A percentile compares a stretch with the other conserved stretches of the same genome.
Evolutionary conservation across 1,284 basidiomycete species (phyloP).

Genomic region (Microbotryum scabiosae): DNA sequence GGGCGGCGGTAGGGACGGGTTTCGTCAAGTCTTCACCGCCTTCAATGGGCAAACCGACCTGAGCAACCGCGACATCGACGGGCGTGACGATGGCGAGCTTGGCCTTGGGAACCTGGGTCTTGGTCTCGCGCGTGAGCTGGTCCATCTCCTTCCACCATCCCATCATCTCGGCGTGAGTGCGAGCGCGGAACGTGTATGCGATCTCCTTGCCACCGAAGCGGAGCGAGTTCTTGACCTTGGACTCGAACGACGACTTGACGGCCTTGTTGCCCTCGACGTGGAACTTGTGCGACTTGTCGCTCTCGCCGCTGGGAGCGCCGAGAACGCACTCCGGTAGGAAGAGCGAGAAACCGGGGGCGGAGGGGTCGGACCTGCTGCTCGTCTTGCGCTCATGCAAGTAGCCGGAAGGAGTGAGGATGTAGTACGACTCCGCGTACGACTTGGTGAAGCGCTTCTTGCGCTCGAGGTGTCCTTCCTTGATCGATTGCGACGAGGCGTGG

Average conservation of each 20-base stretch:
- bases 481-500: slow-evolving; percentile 28
- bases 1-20: slow-evolving; percentile 1
- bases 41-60: slow-evolving; percentile 16
- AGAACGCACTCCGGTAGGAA: slow-evolving; percentile 35
- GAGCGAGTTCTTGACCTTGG: slow-evolving; percentile 32
- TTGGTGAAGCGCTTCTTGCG: slow-evolving; percentile 35
- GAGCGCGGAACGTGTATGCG: slow-evolving; percentile 34
- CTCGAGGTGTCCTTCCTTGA: slow-evolving; percentile 33
- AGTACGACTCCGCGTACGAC: slow-evolving; percentile 33
- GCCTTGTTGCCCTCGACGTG: slow-evolving; percentile 25
- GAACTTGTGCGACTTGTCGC: slow-evolving; percentile 30
- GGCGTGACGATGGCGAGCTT: neutral
- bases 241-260: slow-evolving; percentile 10
- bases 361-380: slow-evolving; percentile 13
- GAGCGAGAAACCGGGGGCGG: slow-evolving; percentile 33
- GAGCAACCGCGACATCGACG: slow-evolving; percentile 22
- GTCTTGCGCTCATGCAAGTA: slow-evolving; percentile 35
- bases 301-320: slow-evolving; percentile 24
- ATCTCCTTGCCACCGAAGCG: slow-evolving; percentile 34
- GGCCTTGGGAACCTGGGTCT: slow-evolving; percentile 2
- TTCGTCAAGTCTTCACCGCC: neutral
- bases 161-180: slow-evolving; percentile 32
- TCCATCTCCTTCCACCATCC: slow-evolving; percentile 33
- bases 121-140: slow-evolving; percentile 30
- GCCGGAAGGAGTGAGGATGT: slow-evolving; percentile 35